These are phyloP conservation scores for Pythium myriotylum DNA, from an alignment of 352 stramenopile genomes.

Conservation along the genomic window DNA sequence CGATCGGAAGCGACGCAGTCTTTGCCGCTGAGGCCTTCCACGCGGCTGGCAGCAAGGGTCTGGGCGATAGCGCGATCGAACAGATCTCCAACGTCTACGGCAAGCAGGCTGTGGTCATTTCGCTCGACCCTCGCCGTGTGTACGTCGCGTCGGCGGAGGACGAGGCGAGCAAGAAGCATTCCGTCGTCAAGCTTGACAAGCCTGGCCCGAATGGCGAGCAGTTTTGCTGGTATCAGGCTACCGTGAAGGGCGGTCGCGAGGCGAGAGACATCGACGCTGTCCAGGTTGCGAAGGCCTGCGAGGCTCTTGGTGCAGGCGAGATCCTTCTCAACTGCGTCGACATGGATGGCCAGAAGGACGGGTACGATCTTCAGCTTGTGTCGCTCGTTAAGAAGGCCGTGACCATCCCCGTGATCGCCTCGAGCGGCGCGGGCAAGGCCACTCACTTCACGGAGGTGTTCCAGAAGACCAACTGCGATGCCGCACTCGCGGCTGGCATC, in stretches of 20 bases:
- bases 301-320: constrained; percentile 96
- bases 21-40: constrained; percentile 92
- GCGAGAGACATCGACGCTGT: constrained; percentile 87
- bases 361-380: constrained; percentile 81
- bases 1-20: constrained; percentile 97
- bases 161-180: constrained; percentile 55
- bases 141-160: constrained; percentile 85
- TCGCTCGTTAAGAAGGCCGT: constrained; percentile 85
- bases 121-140: constrained; percentile 93
- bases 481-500: constrained; percentile 97
- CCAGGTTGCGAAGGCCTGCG: constrained; percentile 82
- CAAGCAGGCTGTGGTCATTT: constrained; percentile 97
- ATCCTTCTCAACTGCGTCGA: constrained; percentile 99
- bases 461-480: constrained; percentile 88
- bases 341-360: constrained; percentile 96
- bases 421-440: constrained; percentile 93
- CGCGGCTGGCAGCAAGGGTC: constrained; percentile 65
- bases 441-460: constrained; percentile 97
- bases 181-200: constrained; percentile 70
- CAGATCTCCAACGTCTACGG: constrained; percentile 97
- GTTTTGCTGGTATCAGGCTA: constrained; percentile 98
- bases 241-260: constrained; percentile 95
- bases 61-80: constrained; percentile 92
- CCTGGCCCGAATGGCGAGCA: constrained; percentile 92
- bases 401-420: constrained; percentile 97